Evolutionary conservation across 208 protist species (phyloP), one percentile per base, ranked within the genome.

Genomic region (Acanthamoeba lenticulata): DNA sequence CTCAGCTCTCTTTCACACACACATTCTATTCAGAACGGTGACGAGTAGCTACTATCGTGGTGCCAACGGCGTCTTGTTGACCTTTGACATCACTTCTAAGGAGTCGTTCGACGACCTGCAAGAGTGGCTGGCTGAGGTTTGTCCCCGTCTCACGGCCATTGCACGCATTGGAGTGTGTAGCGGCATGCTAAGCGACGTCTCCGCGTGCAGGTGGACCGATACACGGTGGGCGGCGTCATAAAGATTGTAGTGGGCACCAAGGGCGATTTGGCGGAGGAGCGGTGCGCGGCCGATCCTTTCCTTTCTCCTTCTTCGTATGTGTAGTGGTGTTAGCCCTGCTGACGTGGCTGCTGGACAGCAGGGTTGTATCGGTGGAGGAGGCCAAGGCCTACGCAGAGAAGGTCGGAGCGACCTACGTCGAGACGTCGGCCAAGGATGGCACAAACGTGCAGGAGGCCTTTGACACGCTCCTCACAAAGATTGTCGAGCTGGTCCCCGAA

Each of bases 281-380:
- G 72, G 72, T 81, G 45, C 24, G 72, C 45, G 32, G 34, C 27
- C 34, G 19, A 27, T 60, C 21, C 52, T 60, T 60, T 21, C 11
- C n/a, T n/a, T n/a, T 24, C 52, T 60, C 52, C 52, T 21, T 60
- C 62, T 34, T 60, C 2, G 19, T 27, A 4, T n/a, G 13, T 21
- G n/a, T 36, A 24, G 60, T 27, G 60, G 40, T 7, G 29, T 69
- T 9, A 69, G 6, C 60, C 7, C 72, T 47, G 24, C 19, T n/a
- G 6, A 6, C 11, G 1, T 49, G 38, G 45, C 5, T 52, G 15
- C 45, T 52, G n/a, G n/a, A n/a, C 29, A 69, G 9, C 72, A 81
- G 97, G 72, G 0, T 45, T 27, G 97, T 98, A 15, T 65, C 93
- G 0, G 95, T 0, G 11, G 32, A 85, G 34, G 95, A 98, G 85